A percentile compares a stretch with the other conserved stretches of the same genome.
These are phyloP conservation scores for Warburgia ugandensis DNA, from an alignment of 164 flowering plant genomes.

Conservation along the genomic window DNA sequence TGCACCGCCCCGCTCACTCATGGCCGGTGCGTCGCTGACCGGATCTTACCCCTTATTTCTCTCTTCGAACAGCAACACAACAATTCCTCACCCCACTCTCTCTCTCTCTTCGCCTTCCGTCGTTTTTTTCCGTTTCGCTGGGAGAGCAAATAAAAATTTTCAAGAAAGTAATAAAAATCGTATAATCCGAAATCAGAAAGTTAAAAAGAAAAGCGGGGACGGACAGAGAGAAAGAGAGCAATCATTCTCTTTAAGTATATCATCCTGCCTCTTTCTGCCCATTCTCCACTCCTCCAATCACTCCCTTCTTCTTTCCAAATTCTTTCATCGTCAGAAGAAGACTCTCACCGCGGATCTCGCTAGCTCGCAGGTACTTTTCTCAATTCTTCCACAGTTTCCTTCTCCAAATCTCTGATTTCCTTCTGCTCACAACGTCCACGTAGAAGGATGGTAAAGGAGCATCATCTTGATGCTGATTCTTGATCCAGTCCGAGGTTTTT, in stretches of 20 bases:
- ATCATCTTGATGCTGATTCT: too few species aligned
- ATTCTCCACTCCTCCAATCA: not conserved
- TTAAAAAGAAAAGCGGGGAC: not conserved
- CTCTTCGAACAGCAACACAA: not conserved
- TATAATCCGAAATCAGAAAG: not conserved
- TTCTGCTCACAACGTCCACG: not conserved
- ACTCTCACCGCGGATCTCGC: too few species aligned
- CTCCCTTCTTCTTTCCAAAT: not conserved
- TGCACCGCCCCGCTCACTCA: too few species aligned
- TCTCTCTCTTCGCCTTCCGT: not conserved
- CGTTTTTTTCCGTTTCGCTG: not conserved
- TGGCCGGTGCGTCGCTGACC: slow-evolving; percentile 11
- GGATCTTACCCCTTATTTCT: slow-evolving; percentile 8
- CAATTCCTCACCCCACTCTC: not conserved
- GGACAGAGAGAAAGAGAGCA: slow-evolving; percentile 3
- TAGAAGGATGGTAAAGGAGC: too few species aligned
- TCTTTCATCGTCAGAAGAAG: too few species aligned
- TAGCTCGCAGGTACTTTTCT: too few species aligned
- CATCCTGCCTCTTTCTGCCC: not conserved
- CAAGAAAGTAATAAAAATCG: not conserved
- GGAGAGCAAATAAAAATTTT: not conserved
- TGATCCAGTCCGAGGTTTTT: too few species aligned
- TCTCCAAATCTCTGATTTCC: slow-evolving; percentile 2
- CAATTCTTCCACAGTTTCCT: not conserved
- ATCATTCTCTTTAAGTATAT: slow-evolving; percentile 7